Evolutionary conservation across 768 basidiomycete genomes (phyloP).

Genomic region (Tulasnella sp.): DNA sequence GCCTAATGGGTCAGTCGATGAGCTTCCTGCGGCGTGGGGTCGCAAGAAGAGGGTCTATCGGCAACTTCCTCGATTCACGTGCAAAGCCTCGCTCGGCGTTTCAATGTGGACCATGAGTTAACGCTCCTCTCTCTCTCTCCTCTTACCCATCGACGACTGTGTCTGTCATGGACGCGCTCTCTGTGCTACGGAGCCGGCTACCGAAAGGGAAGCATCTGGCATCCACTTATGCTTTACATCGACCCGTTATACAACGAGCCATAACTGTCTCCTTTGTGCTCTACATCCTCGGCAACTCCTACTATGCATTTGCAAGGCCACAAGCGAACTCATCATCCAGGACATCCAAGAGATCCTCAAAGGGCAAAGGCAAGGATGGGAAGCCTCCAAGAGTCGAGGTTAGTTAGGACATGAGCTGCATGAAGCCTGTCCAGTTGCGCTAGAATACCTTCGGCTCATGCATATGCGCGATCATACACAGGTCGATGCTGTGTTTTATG

Average conservation of each 20-base stretch:
- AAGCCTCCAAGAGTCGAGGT: slow-evolving; percentile 56
- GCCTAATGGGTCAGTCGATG: too few species aligned
- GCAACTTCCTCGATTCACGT: too few species aligned
- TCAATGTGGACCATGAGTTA: too few species aligned
- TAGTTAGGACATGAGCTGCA: slow-evolving; percentile 25
- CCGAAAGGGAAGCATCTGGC: slow-evolving; percentile 5
- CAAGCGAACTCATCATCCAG: slow-evolving; percentile 26
- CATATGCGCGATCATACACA: slow-evolving; percentile 24
- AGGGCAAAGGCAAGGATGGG: slow-evolving; percentile 23
- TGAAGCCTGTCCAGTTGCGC: background rate
- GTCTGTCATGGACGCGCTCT: background rate
- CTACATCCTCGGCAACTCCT: slow-evolving; percentile 58
- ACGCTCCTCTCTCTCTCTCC: too few species aligned
- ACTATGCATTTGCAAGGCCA: slow-evolving; percentile 39
- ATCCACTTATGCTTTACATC: slow-evolving; percentile 42
- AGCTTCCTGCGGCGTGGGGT: too few species aligned
- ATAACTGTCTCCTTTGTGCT: slow-evolving; percentile 59
- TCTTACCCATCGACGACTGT: too few species aligned
- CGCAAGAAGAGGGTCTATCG: too few species aligned
- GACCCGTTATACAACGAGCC: slow-evolving; percentile 60
- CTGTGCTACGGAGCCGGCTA: background rate
- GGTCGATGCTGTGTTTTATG: slow-evolving; percentile 90
- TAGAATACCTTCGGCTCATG: background rate
- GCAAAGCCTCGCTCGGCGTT: too few species aligned
- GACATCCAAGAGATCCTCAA: slow-evolving; percentile 26